Evolutionary conservation across 208 protist species (phyloP).

Genomic region (Leishmania aethiopica): DNA sequence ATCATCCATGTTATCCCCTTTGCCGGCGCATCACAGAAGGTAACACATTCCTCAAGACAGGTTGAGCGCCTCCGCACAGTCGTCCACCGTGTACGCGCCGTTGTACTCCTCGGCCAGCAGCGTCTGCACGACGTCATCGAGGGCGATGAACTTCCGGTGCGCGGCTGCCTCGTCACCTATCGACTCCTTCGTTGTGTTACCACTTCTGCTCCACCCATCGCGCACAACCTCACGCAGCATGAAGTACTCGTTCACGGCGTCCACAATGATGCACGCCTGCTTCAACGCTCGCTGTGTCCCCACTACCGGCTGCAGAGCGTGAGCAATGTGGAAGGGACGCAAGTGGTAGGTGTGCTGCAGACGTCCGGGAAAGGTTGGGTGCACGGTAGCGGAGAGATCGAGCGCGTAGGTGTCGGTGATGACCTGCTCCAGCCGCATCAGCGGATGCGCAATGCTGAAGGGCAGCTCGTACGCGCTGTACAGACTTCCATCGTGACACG

Average conservation of each 20-base stretch:
- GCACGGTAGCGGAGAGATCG: conserved; percentile 25
- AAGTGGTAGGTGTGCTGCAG: conserved; percentile 40
- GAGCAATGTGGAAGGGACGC: conserved; percentile 23
- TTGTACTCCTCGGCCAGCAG: conserved; percentile 48
- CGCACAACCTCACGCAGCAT: conserved; percentile 24
- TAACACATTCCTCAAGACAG: neutral
- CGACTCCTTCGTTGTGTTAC: neutral
- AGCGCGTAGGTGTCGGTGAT: conserved; percentile 55
- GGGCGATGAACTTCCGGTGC: conserved; percentile 21
- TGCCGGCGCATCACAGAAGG: neutral
- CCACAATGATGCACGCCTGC: conserved; percentile 51
- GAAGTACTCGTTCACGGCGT: conserved; percentile 55
- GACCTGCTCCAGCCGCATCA: conserved; percentile 63
- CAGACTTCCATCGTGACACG: conserved; percentile 69
- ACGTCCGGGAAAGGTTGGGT: conserved; percentile 6
- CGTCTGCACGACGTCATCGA: conserved; percentile 35
- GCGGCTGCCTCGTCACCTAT: neutral
- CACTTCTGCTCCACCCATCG: neutral
- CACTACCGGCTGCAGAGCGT: conserved; percentile 31
- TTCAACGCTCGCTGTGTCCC: conserved; percentile 41
- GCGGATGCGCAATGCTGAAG: conserved; percentile 52
- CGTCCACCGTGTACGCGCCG: conserved; percentile 37
- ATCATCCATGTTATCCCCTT: neutral
- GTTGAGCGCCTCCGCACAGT: conserved; percentile 47
- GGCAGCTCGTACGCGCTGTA: conserved; percentile 54